Evolutionary conservation across 106 monocot species (phyloP).

Genomic region (Dendrobium catenatum): DNA sequence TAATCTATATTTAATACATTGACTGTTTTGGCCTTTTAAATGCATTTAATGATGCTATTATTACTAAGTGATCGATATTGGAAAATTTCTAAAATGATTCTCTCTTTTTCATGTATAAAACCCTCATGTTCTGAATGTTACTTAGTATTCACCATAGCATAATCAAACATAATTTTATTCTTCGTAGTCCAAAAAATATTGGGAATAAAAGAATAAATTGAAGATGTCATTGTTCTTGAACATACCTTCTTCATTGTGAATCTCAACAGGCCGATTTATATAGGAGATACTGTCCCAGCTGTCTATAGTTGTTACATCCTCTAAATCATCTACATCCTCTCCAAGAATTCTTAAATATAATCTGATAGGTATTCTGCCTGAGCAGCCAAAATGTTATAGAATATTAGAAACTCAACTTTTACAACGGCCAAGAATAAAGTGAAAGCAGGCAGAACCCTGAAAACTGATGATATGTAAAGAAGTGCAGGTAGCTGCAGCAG

Average conservation of each 20-base stretch:
- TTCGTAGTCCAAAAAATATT: neutral
- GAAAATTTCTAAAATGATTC: too few relatives aligned
- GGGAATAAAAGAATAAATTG: neutral
- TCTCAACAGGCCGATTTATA: slow-evolving; percentile 77
- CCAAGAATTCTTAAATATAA: slow-evolving; percentile 55
- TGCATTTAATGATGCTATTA: too few relatives aligned
- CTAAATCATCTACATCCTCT: slow-evolving; percentile 50
- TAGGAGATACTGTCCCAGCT: slow-evolving; percentile 75
- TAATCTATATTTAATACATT: too few relatives aligned
- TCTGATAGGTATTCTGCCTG: slow-evolving; percentile 87
- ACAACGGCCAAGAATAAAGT: neutral
- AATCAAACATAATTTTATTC: too few relatives aligned
- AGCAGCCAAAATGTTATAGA: neutral
- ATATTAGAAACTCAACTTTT: neutral
- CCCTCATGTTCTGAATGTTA: too few relatives aligned
- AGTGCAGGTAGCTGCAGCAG: neutral
- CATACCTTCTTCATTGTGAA: slow-evolving; percentile 64
- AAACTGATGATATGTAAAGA: too few relatives aligned
- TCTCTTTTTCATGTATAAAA: too few relatives aligned
- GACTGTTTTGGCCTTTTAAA: too few relatives aligned
- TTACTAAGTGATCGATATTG: too few relatives aligned
- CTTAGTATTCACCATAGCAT: too few relatives aligned
- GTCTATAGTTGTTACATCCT: slow-evolving; percentile 38
- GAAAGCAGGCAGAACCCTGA: too few relatives aligned
- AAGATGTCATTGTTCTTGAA: neutral